phyloP scores from a whole-genome alignment of 805 yeast genomes.

The Tetrapisispora phaffii region DNA sequence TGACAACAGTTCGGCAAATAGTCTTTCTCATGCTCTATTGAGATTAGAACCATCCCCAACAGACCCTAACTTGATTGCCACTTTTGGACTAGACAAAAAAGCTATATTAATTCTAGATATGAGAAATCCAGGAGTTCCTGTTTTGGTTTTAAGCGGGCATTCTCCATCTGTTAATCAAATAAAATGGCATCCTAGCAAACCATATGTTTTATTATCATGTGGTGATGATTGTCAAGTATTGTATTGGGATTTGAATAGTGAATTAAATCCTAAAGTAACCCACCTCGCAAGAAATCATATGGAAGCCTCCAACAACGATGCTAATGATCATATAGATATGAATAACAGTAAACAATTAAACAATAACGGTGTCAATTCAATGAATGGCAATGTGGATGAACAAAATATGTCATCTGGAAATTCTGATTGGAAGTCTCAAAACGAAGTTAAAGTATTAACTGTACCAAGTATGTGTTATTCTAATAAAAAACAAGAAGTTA shows the following conservation, averaged over 20 bases:
- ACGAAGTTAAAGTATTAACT: constrained; percentile 7
- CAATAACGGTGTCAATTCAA: neutral
- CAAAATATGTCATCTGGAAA: neutral
- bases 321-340: neutral
- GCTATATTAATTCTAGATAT: constrained; percentile 66
- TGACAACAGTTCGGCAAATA: constrained; percentile 19
- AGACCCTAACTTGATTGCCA: constrained; percentile 77
- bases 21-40: constrained; percentile 45
- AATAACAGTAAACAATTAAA: neutral
- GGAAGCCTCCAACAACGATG: neutral
- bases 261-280: neutral
- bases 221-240: constrained; percentile 67
- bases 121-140: constrained; percentile 79
- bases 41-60: constrained; percentile 68
- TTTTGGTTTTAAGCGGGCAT: constrained; percentile 60
- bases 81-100: constrained; percentile 63
- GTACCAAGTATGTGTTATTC: constrained; percentile 38
- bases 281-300: neutral
- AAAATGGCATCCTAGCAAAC: constrained; percentile 71
- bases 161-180: constrained; percentile 59
- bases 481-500: constrained; percentile 60
- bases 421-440: constrained; percentile 1
- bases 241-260: constrained; percentile 49
- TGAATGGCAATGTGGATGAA: constrained; percentile 2
- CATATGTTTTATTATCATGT: constrained; percentile 50